Evolutionary conservation across 1,139 yeast species (phyloP), one percentile per base, ranked within the genome.

Genomic region (Ogataea hybrid): DNA sequence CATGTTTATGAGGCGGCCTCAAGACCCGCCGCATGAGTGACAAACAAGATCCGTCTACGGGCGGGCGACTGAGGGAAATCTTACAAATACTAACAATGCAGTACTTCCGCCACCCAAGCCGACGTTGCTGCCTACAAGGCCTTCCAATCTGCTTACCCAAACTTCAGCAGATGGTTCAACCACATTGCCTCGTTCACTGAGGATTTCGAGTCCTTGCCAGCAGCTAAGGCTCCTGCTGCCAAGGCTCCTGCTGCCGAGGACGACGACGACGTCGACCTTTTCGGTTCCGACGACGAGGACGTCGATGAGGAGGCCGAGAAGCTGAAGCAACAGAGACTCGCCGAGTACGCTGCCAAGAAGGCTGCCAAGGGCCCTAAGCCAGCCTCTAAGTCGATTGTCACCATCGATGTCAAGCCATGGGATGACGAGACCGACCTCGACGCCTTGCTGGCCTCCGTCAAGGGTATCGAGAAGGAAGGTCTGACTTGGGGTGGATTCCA

Each of bases 391-490:
- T 87, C 97, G 53, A 77, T 89, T 59, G 96, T 92, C 64, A 92
- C 98, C 63, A 67, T 92, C 64, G 98, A 92, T 63, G 95, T 92
- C 61, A 92, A 92, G 84, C 97, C 97, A 74, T 92, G 98, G 98
- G 98, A 92, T 73, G 97, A 92, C 65, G 97, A 92, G 79, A 92
- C 98, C 58, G 83, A 90, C 69, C 79, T 94, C 70, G 95, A 92
- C 48, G 83, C 82, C 71, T 70, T 92, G 74, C 73, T 87, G 61
- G 90, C 83, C 49, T 79, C 81, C 70, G 97, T 89, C 65, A 89
- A 88, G 81, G 67, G 77, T 57, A 70, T 90, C 61, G 84, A 81
- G 68, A 71, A 74, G 75, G 97, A 90, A 41, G 99, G 99, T 81
- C 85, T 94, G 67, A 74, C 73, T 59, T 92, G 98, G 98, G 99